Percentiles rank a stretch among this genome's conserved stretches.
Evolutionary conservation across 164 flowering plant species (phyloP).

Genomic region (Platanus orientalis): DNA sequence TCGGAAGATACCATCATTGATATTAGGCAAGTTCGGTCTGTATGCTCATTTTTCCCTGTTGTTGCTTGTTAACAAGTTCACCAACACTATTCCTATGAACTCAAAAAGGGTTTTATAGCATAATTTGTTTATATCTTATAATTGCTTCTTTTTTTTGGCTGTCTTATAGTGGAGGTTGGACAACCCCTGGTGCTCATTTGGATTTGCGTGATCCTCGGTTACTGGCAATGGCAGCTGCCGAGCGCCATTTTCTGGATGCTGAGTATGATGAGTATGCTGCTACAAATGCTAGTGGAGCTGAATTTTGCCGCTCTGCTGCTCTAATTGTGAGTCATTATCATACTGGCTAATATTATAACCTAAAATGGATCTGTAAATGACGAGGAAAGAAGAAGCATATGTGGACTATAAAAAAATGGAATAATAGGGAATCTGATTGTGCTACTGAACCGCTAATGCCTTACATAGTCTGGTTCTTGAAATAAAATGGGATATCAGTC

Average conservation of each 20-base stretch:
- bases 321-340: conserved; percentile 53
- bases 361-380: not conserved
- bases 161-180: conserved; percentile 84
- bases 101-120: too few species aligned
- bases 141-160: not conserved
- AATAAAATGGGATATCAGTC: too few species aligned
- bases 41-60: not conserved
- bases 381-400: not conserved
- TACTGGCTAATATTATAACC: not conserved
- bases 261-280: conserved; percentile 91
- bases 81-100: too few species aligned
- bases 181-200: conserved; percentile 74
- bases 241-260: conserved; percentile 69
- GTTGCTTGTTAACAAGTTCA: not conserved
- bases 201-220: conserved; percentile 82
- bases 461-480: too few species aligned
- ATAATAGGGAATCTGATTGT: not conserved
- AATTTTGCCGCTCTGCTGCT: conserved; percentile 91
- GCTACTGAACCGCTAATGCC: too few species aligned
- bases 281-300: conserved; percentile 83
- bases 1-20: conserved; percentile 76
- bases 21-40: conserved; percentile 50
- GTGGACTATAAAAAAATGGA: not conserved
- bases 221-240: conserved; percentile 93
- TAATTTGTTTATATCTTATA: not conserved